Conservation (phyloP, 2,329 filamentous ascomycete species). For the Teratosphaeria epicoccoides region DNA sequence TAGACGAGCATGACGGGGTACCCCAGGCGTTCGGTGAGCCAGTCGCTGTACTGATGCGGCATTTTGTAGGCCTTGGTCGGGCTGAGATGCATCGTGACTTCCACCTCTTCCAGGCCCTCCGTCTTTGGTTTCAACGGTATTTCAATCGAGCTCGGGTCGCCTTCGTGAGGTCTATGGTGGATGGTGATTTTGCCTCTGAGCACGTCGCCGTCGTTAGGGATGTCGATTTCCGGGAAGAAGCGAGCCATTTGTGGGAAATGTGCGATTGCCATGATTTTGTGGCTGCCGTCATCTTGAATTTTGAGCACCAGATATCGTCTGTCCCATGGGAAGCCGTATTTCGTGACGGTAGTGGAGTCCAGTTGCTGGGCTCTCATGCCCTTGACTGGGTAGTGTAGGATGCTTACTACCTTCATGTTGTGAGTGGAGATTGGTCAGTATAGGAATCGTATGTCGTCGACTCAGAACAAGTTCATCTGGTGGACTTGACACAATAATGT, state of each 20-base stretch:
- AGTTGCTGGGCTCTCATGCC: conserved; percentile 32
- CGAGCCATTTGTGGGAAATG: conserved; percentile 31
- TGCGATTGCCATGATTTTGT: conserved; percentile 34
- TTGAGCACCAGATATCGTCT: conserved; percentile 34
- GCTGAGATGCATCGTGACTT: conserved; percentile 36
- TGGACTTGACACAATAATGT: not conserved
- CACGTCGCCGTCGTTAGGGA: conserved; percentile 19
- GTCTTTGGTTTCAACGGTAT: conserved; percentile 33
- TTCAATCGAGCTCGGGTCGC: conserved; percentile 19
- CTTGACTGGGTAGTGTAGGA: conserved; percentile 41
- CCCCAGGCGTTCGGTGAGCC: conserved; percentile 36
- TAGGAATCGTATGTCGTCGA: too few relatives aligned
- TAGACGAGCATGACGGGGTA: conserved; percentile 34
- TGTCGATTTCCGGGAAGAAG: conserved; percentile 30
- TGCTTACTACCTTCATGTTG: conserved; percentile 25
- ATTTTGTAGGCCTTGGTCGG: conserved; percentile 34
- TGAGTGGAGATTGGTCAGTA: too few relatives aligned
- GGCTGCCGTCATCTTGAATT: conserved; percentile 21
- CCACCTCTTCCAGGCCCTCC: conserved; percentile 24
- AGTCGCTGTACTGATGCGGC: conserved; percentile 31
- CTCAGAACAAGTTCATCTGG: too few relatives aligned
- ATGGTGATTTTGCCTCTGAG: conserved; percentile 27
- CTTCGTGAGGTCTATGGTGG: conserved; percentile 29
- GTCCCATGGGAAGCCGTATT: conserved; percentile 37
- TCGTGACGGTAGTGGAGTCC: conserved; percentile 30